Conservation (phyloP, 176 grass and related monocot genomes). For the Sorghum bicolor region Sorghum_bicolor_NCBIv3 NC_012878.2:59019501-59020000, state of each 20-base stretch:
- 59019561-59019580: neutral
- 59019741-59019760: neutral
- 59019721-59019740: neutral
- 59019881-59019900: neutral
- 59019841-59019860: neutral
- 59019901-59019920: neutral
- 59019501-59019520: too few relatives aligned
- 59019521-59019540: too few relatives aligned
- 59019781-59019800: neutral
- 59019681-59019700: neutral
- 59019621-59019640: neutral
- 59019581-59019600: neutral
- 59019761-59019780: neutral
- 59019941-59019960: neutral
- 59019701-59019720: neutral
- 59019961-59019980: conserved; percentile 50
- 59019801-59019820: neutral
- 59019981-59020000: conserved; percentile 67
- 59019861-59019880: neutral
- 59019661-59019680: neutral
- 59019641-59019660: neutral
- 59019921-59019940: neutral
- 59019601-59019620: neutral
- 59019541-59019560: too few relatives aligned
- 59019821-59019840: neutral